These are phyloP conservation scores for Leccinum boreale DNA, from an alignment of 768 basidiomycete genomes.

Conservation along the genomic window DNA sequence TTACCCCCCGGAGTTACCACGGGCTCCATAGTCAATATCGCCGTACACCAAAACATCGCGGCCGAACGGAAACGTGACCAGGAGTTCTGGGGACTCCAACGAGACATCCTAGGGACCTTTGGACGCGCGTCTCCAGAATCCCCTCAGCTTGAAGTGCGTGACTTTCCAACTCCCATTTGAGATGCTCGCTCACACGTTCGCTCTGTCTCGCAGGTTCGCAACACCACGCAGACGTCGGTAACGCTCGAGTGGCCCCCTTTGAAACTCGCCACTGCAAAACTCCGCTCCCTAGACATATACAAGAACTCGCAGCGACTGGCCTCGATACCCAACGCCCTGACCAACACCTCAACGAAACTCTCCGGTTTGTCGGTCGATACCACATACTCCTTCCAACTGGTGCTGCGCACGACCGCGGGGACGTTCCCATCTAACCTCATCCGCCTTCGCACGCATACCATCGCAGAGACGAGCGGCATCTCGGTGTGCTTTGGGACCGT, in stretches of 20 bases:
- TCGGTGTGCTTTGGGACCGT: constrained; percentile 93
- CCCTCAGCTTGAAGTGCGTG: constrained; percentile 69
- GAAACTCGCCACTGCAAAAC: constrained; percentile 78
- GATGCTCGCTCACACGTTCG: neutral
- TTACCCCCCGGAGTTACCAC: constrained; percentile 89
- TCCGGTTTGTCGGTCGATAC: constrained; percentile 79
- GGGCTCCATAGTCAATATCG: constrained; percentile 96
- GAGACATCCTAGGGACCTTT: constrained; percentile 72
- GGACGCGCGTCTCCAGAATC: constrained; percentile 63
- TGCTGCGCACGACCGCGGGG: constrained; percentile 90
- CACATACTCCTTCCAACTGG: constrained; percentile 91
- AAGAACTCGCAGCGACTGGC: constrained; percentile 87
- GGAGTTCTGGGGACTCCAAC: constrained; percentile 84
- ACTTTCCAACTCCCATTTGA: neutral
- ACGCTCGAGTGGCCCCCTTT: constrained; percentile 93
- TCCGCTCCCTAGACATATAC: constrained; percentile 90
- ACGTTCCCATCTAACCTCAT: constrained; percentile 84
- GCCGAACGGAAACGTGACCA: constrained; percentile 82
- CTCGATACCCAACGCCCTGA: constrained; percentile 75
- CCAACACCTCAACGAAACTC: constrained; percentile 85
- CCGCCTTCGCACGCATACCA: constrained; percentile 86
- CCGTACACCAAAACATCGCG: constrained; percentile 80
- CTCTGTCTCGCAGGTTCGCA: constrained; percentile 60
- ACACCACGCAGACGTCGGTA: constrained; percentile 95
- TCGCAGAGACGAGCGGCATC: constrained; percentile 92